phyloP scores from a whole-genome alignment of 768 basidiomycete species.

The Termitomyces sp. region DNA sequence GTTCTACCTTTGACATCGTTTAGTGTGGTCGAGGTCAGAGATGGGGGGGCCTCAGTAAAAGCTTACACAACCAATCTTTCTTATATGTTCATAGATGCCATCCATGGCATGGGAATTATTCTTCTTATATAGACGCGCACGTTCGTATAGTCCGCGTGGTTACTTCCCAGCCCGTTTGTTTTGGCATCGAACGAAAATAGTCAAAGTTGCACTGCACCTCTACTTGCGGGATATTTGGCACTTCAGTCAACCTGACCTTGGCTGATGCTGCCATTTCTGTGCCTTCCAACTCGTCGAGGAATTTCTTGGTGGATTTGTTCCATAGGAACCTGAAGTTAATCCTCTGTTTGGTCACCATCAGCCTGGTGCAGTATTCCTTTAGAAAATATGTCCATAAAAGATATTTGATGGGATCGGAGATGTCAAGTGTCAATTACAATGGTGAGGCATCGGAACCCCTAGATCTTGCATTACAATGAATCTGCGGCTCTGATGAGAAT shows the following conservation, averaged over 20 bases:
- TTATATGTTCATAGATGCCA: background rate
- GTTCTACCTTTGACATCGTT: slow-evolving; percentile 30
- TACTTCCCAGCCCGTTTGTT: background rate
- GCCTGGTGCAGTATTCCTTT: background rate
- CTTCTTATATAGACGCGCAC: background rate
- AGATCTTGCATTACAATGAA: no score
- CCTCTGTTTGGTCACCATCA: no score
- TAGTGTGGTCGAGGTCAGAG: background rate
- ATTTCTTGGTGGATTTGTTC: no score
- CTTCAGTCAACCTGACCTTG: background rate
- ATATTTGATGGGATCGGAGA: background rate
- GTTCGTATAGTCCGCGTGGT: background rate
- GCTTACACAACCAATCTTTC: background rate
- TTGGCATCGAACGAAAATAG: background rate
- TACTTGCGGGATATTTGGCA: no score
- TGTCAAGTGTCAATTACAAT: no score
- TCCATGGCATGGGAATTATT: background rate
- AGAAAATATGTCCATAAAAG: no score
- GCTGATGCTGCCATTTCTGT: no score
- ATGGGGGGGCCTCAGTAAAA: background rate
- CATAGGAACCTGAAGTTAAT: no score
- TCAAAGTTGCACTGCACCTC: background rate
- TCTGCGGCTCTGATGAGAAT: background rate
- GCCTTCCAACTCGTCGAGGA: no score
- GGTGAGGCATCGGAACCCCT: no score